phyloP scores from a whole-genome alignment of 2,329 filamentous ascomycete species.

The Pyrenophora tritici-repentis region DNA sequence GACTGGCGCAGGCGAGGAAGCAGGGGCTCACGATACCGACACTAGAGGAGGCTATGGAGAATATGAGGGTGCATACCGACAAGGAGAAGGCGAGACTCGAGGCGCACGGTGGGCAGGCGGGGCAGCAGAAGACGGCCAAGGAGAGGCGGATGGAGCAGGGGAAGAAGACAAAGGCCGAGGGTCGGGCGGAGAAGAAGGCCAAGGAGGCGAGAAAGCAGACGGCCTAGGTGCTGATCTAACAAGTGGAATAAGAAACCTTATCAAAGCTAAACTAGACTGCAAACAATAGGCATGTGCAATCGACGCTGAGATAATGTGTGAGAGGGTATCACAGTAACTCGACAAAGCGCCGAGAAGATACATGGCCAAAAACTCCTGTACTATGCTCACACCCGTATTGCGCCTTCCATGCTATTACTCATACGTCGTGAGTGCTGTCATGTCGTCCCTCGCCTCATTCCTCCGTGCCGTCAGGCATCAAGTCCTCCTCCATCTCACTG shows the following conservation, averaged over 20 bases:
- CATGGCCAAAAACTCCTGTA: constrained; percentile 37
- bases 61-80: constrained; percentile 29
- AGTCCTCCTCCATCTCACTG: constrained; percentile 42
- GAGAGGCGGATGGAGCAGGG: constrained; percentile 33
- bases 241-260: constrained; percentile 6
- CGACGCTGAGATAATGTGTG: neutral
- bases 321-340: constrained; percentile 42
- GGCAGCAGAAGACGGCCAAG: constrained; percentile 32
- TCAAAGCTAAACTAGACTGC: neutral
- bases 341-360: constrained; percentile 18
- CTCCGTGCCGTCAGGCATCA: constrained; percentile 35
- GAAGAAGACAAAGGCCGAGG: constrained; percentile 32
- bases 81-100: constrained; percentile 25
- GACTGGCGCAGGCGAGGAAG: constrained; percentile 35
- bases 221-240: constrained; percentile 5
- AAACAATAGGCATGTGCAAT: too few relatives aligned
- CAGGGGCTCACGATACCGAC: constrained; percentile 36
- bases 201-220: constrained; percentile 32
- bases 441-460: constrained; percentile 22
- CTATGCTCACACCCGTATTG: constrained; percentile 26
- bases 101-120: constrained; percentile 32
- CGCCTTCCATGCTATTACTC: constrained; percentile 32
- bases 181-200: constrained; percentile 28
- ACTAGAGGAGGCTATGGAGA: constrained; percentile 40
- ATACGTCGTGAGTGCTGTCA: constrained; percentile 20